Conservation (phyloP, 352 stramenopile genomes). For the Globisporangium lucens region DNA sequence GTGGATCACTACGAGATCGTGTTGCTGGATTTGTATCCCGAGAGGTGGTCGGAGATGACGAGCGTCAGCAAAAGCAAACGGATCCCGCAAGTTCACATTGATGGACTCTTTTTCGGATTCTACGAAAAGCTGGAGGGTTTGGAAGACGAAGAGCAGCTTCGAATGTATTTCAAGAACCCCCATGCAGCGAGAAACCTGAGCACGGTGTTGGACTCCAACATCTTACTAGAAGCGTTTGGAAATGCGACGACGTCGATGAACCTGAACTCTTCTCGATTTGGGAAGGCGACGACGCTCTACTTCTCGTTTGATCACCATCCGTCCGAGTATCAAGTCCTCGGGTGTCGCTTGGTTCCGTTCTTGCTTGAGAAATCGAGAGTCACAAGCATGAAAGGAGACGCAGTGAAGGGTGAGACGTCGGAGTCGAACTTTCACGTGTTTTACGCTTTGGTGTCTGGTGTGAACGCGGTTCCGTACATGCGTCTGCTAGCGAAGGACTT, state of each 20-base stretch:
- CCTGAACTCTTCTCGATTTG: constrained; percentile 73
- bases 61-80: constrained; percentile 63
- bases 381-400: constrained; percentile 24
- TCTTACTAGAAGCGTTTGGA: constrained; percentile 75
- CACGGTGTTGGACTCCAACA: constrained; percentile 61
- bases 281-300: constrained; percentile 53
- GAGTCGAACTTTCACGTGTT: constrained; percentile 75
- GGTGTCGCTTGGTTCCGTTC: constrained; percentile 56
- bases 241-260: constrained; percentile 67
- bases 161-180: constrained; percentile 77
- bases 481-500: constrained; percentile 34
- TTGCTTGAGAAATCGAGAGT: constrained; percentile 68
- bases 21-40: constrained; percentile 57
- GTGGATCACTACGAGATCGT: constrained; percentile 67
- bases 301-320: constrained; percentile 45
- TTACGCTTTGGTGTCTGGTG: constrained; percentile 60
- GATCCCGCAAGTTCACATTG: constrained; percentile 71
- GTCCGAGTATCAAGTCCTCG: constrained; percentile 50
- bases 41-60: constrained; percentile 69
- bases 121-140: constrained; percentile 77
- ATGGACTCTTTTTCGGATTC: constrained; percentile 71
- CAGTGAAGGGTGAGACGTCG: not conserved
- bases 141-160: constrained; percentile 75
- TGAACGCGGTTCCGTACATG: constrained; percentile 42
- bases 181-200: constrained; percentile 57